These are phyloP conservation scores for Tuber borchii DNA, from an alignment of 495 filamentous ascomycete species.

Conservation along the genomic window DNA sequence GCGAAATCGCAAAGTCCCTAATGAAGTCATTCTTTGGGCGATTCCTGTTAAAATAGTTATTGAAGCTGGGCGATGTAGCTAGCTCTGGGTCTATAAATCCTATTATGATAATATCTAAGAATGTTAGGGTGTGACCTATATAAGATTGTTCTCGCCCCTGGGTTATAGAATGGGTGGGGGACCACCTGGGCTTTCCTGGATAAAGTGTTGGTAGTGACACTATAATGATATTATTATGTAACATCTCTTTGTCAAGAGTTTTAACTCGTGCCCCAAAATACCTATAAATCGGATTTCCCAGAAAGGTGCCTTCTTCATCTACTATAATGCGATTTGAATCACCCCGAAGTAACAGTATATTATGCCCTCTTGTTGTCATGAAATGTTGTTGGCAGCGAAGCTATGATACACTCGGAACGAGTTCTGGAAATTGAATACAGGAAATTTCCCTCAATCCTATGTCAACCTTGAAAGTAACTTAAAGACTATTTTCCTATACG, in stretches of 20 bases:
- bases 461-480: not conserved
- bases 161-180: not conserved
- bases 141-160: not conserved
- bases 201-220: not conserved
- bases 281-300: not conserved
- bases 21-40: not conserved
- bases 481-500: not conserved
- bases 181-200: not conserved
- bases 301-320: not conserved
- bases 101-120: not conserved
- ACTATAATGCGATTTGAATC: not conserved
- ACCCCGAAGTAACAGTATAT: not conserved
- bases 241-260: not conserved
- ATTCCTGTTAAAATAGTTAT: not conserved
- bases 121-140: not conserved
- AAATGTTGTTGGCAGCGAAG: not conserved
- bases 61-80: not conserved
- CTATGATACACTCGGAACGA: no score
- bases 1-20: no score
- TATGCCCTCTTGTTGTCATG: not conserved
- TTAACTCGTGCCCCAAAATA: not conserved
- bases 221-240: no score
- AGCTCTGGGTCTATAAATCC: not conserved
- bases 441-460: not conserved
- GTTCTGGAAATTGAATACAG: not conserved